Percentiles rank a stretch among this genome's conserved stretches.
Conservation (phyloP, 345 rosid genomes). For the Laguncularia racemosa region DNA sequence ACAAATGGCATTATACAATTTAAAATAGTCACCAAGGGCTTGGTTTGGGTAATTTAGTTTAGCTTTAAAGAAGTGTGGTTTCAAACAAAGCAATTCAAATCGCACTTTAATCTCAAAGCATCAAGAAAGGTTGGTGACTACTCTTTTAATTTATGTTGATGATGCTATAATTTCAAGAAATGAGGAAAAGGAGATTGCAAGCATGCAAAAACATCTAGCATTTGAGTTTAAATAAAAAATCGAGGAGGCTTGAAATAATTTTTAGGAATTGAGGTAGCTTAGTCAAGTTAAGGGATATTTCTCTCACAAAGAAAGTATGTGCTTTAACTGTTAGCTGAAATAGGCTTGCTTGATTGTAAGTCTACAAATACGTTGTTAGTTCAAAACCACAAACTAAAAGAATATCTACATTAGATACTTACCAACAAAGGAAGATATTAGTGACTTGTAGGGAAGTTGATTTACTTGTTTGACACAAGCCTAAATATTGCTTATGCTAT, state of each 20-base stretch:
- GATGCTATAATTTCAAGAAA: neutral
- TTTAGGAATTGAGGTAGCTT: neutral
- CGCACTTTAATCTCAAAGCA: constrained; percentile 5
- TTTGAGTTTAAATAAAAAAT: constrained; percentile 1
- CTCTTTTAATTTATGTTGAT: neutral
- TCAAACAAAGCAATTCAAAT: neutral
- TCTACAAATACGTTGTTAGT: neutral
- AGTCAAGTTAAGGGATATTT: constrained; percentile 1
- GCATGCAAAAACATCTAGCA: neutral
- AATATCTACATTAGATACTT: neutral
- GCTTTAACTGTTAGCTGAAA: neutral
- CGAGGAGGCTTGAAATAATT: neutral
- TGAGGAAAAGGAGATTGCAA: neutral
- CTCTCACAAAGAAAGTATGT: constrained; percentile 1
- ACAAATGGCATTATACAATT: too few relatives aligned
- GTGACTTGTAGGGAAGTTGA: neutral
- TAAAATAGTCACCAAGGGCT: constrained; percentile 10
- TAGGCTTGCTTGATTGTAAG: constrained; percentile 3
- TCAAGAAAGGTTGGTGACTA: constrained; percentile 1
- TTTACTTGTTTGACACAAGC: neutral
- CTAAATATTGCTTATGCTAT: neutral
- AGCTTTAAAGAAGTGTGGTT: neutral
- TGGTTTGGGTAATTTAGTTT: constrained; percentile 12
- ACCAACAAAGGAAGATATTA: neutral
- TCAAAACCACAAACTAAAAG: constrained; percentile 2